Conservation (phyloP, 306 rosid species). For the Vicia sativa region DNA sequence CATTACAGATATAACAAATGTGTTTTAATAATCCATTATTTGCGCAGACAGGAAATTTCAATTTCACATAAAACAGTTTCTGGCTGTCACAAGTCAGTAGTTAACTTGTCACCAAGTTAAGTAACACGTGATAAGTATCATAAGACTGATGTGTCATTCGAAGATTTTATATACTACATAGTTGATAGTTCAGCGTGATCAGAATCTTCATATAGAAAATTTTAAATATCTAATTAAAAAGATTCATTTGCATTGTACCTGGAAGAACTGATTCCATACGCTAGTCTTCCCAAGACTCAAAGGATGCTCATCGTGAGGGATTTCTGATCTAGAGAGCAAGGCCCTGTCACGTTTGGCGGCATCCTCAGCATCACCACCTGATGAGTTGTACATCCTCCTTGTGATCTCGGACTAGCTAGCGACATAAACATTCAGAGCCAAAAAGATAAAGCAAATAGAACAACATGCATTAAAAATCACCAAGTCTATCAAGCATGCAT, state of each 20-base stretch:
- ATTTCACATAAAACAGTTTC: slow-evolving; percentile 17
- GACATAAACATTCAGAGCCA: slow-evolving; percentile 82
- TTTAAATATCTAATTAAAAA: slow-evolving; percentile 12
- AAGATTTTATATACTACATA: slow-evolving; percentile 20
- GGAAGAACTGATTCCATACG: slow-evolving; percentile 95
- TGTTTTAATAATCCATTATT: slow-evolving; percentile 8
- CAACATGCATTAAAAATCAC: slow-evolving; percentile 20
- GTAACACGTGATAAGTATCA: slow-evolving; percentile 20
- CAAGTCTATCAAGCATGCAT: slow-evolving; percentile 25
- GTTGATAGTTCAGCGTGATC: slow-evolving; percentile 20
- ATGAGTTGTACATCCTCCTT: slow-evolving; percentile 68
- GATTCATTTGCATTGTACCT: slow-evolving; percentile 53
- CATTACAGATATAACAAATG: slow-evolving; percentile 10
- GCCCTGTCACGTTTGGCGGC: slow-evolving; percentile 54
- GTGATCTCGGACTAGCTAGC: slow-evolving; percentile 99
- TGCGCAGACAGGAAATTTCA: slow-evolving; percentile 13
- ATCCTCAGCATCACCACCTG: slow-evolving; percentile 63
- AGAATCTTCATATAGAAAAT: slow-evolving; percentile 14
- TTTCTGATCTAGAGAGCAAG: slow-evolving; percentile 85
- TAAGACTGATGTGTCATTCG: neutral
- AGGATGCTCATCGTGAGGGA: slow-evolving; percentile 94
- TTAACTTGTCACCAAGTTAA: slow-evolving; percentile 13
- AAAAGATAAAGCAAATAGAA: slow-evolving; percentile 38
- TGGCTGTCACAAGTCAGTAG: neutral
- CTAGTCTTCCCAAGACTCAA: slow-evolving; percentile 96